A percentile compares a stretch with the other conserved stretches of the same genome.
phyloP scores from a whole-genome alignment of 805 yeast genomes.

The Wickerhamomyces ciferrii region DNA sequence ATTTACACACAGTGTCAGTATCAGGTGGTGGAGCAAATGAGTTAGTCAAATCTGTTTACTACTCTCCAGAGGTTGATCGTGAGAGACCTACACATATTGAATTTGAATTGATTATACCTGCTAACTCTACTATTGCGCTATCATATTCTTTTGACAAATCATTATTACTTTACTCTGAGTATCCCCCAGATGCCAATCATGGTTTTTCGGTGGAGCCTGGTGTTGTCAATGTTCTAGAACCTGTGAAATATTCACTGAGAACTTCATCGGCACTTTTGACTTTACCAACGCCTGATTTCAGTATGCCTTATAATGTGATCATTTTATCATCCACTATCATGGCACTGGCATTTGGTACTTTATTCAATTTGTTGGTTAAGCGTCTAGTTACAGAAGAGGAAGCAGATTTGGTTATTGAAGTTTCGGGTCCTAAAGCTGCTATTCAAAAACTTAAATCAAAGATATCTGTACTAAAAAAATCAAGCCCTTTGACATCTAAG shows the following conservation, averaged over 20 bases:
- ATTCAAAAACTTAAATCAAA: background rate
- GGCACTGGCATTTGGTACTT: constrained; percentile 86
- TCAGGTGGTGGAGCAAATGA: constrained; percentile 24
- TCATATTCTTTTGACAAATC: constrained; percentile 86
- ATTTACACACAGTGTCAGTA: constrained; percentile 58
- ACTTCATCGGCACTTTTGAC: constrained; percentile 84
- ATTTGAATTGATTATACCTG: constrained; percentile 58
- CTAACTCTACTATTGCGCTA: constrained; percentile 51
- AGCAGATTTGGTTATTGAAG: constrained; percentile 15
- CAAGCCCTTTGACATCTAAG: background rate
- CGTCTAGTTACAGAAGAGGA: constrained; percentile 73
- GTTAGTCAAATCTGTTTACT: constrained; percentile 48
- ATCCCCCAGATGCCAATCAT: constrained; percentile 99
- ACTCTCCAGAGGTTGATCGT: constrained; percentile 77
- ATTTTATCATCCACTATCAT: constrained; percentile 89
- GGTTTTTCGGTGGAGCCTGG: constrained; percentile 96
- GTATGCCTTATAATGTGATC: constrained; percentile 98
- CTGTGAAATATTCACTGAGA: constrained; percentile 47
- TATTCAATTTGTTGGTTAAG: constrained; percentile 74
- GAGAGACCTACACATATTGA: constrained; percentile 81
- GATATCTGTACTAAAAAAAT: background rate
- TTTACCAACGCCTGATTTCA: constrained; percentile 94
- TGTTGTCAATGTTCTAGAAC: constrained; percentile 53
- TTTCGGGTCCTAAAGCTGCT: constrained; percentile 11
- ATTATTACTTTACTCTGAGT: constrained; percentile 76